Base-by-base conservation (phyloP, 2,329 filamentous ascomycete species). In the Pseudopithomyces chartarum region DNA sequence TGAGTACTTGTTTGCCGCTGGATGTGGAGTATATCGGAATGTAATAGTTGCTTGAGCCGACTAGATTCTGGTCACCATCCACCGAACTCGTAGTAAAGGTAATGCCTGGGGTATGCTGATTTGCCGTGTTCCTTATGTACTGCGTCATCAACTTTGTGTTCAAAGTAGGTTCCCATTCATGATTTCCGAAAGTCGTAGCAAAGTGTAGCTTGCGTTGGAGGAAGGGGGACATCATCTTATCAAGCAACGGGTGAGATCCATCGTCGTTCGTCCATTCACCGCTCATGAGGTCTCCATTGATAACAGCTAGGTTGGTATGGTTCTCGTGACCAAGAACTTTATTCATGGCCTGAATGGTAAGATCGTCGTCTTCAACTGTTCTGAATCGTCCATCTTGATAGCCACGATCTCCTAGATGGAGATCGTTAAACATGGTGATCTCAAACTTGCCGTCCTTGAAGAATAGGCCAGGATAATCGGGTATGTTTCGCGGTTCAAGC, bases 221-320 rank as follows among this genome's bases (percentile, higher is more conserved):
- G 0, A 91, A 87, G 6, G 71, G 71, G 8, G 58, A 39, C 15
- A 71, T 54, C 19, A 73, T 53, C 36, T 66, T 64, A 39, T 72
- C 65, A 29, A 73, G 60, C 33, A 68, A 36, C 1, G 42, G 22
- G 6, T 65, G 69, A n/a, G 50, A 53, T 22, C 65, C 58, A 2
- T 61, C 53, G 10, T 62, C 55, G 10, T 52, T 59, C 3, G 70
- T 55, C 45, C 63, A 66, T 56, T 91, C 88, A 38, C 89, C 88
- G 0, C 88, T 89, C 53, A 90, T 87, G 3, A 91, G 78, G 63
- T 91, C 89, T 13, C 89, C 89, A 53, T 90, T 91, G 26, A 91
- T 73, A 0, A 91, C 84, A 0, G 89, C 87, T 0, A 91, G 78
- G 38, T 85, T 79, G 0, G 85, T 82, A 0, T 57, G 32, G 3